Base-by-base conservation (phyloP, 2,329 filamentous ascomycete genomes). In the Monosporascus sp. region DNA sequence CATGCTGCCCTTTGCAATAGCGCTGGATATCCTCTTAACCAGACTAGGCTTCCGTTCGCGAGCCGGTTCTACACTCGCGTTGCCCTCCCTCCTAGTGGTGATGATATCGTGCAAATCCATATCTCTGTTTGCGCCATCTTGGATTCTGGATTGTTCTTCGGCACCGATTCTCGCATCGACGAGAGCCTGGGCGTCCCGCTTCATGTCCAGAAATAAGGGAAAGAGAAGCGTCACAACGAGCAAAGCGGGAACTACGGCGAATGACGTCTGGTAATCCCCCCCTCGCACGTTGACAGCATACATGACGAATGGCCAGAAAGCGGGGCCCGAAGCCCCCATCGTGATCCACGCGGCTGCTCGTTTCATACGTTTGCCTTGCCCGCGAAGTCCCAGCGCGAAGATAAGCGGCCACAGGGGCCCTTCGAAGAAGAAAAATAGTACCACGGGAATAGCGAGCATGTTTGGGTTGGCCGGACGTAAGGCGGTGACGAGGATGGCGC, bases 381-480 rank as follows among this genome's bases (percentile, higher is more conserved):
- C 90, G 3, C 90, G 83, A 55, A 96, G 85, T 3, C 87, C 88
- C 14, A 94, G 79, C 3, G 88, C 85, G 60, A 91, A 91, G 55
- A 94, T 85, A 2, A 92, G 84, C 0, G 91, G 91, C 77, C 90
- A 96, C 61, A 90, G 83, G 50, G 91, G 90, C 0, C 86, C 88
- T 68, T 93, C 90, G 64, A 89, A 90, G 69, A 95, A 90, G 59
- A 90, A 86, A 58, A 88, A 87, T 27, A 92, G 62, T 40, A 86
- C 76, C 2, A 88, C 73, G 59, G 90, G 85, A n/a, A 83, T 75
- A 24, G 76, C 71, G 24, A 84, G 67, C 0, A 80, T 59, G 57
- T 83, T 77, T 0, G 78, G 71, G 53, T 81, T 72, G 1, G 59
- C 51, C 3, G 73, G 73, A 3, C 67, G 69, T 9, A 84, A 57